Base-by-base conservation (phyloP, 768 basidiomycete genomes). In the Lactifluus subvellereus region DNA sequence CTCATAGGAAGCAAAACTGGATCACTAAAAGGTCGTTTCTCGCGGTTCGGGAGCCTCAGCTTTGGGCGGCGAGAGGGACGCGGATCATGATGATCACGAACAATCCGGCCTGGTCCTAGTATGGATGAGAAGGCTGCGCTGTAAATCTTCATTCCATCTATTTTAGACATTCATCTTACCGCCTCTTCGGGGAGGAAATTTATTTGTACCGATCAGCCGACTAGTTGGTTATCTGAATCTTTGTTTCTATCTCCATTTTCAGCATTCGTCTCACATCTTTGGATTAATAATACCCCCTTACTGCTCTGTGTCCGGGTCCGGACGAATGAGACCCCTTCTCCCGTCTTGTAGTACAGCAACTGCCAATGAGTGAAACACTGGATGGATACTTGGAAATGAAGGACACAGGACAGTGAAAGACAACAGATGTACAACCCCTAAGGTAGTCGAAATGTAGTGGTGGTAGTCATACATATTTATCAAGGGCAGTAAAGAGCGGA, bases 31-130 rank as follows among this genome's bases (percentile, higher is more conserved):
- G 88, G 85, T 1, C 84, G 89, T 13, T 83, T 91, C 68, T 88
- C 88, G 43, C 82, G 87, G 51, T 85, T 92, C 62, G 88, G 89
- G 22, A 90, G 87, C 70, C 75, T 91, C 18, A 86, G 77, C 66
- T 87, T 88, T 72, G 85, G 85, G 33, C 79, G 86, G 54, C 79
- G 81, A 32, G 72, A 69, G 57, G 69, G 73, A 3, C 40, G 50
- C 56, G 52, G 62, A 47, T 60, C 59, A 49, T 50, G 43, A 42
- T 37, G 57, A 51, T 57, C 37, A 53, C 37, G 33, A 35, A 53
- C 37, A 22, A 35, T 47, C 45, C 47, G 53, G 47, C 8, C 27
- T 35, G 33, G 18, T 35, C 52, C 47, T 13, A 49, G 37, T 40
- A 20, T 59, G 32, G 52, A 16, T 54, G 37, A 18, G 16, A 32